Percentiles rank a stretch among this genome's conserved stretches.
These are phyloP conservation scores for Rutstroemia sp. DNA, from an alignment of 2,329 filamentous ascomycete species.

Conservation along the genomic window DNA sequence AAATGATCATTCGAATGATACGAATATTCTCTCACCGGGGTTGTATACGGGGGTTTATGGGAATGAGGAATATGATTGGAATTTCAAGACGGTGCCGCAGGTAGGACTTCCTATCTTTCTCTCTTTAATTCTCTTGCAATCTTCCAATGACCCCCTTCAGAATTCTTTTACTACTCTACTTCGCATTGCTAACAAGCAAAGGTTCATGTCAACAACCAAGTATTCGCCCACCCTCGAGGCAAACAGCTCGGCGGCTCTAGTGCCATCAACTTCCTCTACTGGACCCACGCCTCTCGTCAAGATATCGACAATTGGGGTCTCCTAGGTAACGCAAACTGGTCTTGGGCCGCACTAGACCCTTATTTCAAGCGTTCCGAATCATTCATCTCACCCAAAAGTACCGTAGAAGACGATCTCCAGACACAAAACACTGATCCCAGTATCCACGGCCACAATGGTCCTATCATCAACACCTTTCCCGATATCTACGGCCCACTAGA, in stretches of 20 bases:
- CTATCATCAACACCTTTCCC: background rate
- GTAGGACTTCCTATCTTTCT: background rate
- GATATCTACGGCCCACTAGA: background rate
- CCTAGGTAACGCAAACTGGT: slow-evolving; percentile 4
- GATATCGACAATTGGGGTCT: slow-evolving; percentile 35
- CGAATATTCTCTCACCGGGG: background rate
- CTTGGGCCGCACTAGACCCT: slow-evolving; percentile 30
- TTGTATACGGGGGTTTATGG: background rate
- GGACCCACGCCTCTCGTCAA: slow-evolving; percentile 13
- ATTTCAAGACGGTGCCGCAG: slow-evolving; percentile 10
- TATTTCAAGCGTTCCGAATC: slow-evolving; percentile 31
- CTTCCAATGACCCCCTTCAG: background rate
- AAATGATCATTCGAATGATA: background rate
- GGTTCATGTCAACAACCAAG: slow-evolving; percentile 4
- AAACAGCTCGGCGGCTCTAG: slow-evolving; percentile 30
- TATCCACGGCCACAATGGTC: slow-evolving; percentile 34
- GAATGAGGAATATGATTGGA: slow-evolving; percentile 20
- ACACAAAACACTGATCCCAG: slow-evolving; percentile 34
- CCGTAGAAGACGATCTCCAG: background rate
- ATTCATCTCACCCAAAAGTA: background rate
- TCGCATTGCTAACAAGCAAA: background rate
- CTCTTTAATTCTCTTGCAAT: background rate
- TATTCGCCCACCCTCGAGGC: slow-evolving; percentile 23
- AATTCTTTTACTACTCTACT: no score
- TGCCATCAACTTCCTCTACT: slow-evolving; percentile 31